Evolutionary conservation across 139 green algal species (phyloP), one percentile per base, ranked within the genome.

Genomic region (Yamagishiella unicocca): DNA sequence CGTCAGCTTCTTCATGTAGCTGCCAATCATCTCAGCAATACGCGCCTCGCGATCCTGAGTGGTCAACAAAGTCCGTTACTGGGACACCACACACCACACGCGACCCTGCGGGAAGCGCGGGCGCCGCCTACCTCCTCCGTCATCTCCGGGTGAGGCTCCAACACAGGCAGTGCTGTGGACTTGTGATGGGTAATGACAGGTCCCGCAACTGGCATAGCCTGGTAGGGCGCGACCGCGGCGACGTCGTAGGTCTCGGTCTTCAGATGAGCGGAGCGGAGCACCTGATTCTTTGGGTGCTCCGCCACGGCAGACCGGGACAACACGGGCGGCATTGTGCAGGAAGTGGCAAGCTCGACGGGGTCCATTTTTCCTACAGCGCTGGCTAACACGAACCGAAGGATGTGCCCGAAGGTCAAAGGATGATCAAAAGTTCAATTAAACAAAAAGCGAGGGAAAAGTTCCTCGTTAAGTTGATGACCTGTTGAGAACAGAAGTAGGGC

Each of bases 1-100:
- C 31, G 87, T 40, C 54, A 99, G 92, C 92, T 96, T 96, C 67
- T 95, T 87, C 68, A 90, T 95, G 92, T 98, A 99, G 46, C 95
- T 94, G n/a, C 88, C 71, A 25, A 99, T 90, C 21, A 97, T 94
- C 74, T 94, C 88, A 0, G 84, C 70, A 1, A 97, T 92, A 5
- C 92, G 85, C 0, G 90, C 88, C 37, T 96, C 86, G 1, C 94
- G 82, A 70, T 96, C 96, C 96, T 98, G 91, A 66, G 74, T 27
- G 8, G n/a, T 27, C 33, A 2, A 4, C 35, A 9, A 33, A 8
- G 1, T 29, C 33, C 27, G 61, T 40, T 71, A 46, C 27, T 14
- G 6, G 4, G 9, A 29, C 45, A 24, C 27, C 27, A 25, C 33
- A 7, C n/a, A 5, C 64, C 17, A 72, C 27, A 72, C 64, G 66